Conservation (phyloP, 2,329 filamentous ascomycete genomes). For the Coniochaeta hoffmannii region DNA sequence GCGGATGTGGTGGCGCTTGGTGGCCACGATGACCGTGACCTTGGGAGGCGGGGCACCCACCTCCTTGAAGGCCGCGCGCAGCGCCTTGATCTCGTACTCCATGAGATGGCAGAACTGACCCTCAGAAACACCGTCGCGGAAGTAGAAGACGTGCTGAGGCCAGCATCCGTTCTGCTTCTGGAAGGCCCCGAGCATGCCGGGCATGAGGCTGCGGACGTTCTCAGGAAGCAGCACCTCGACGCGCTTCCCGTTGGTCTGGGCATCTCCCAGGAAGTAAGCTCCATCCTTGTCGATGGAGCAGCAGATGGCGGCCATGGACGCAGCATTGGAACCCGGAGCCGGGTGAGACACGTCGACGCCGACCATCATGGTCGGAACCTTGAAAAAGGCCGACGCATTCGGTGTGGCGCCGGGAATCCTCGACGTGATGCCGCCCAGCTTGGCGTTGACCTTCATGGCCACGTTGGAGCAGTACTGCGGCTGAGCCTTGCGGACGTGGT, state of each 20-base stretch:
- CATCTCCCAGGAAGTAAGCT: slow-evolving; percentile 69
- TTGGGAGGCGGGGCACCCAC: slow-evolving; percentile 39
- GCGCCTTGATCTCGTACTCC: slow-evolving; percentile 64
- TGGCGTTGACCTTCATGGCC: slow-evolving; percentile 93
- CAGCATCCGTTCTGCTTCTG: slow-evolving; percentile 43
- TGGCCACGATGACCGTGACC: slow-evolving; percentile 80
- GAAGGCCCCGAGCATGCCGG: slow-evolving; percentile 60
- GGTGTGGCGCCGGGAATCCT: slow-evolving; percentile 26
- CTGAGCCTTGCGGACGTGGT: slow-evolving; percentile 61
- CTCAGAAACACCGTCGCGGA: slow-evolving; percentile 88
- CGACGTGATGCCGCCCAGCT: slow-evolving; percentile 77
- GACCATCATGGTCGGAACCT: slow-evolving; percentile 67
- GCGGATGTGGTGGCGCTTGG: slow-evolving; percentile 89
- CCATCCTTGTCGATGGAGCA: slow-evolving; percentile 67
- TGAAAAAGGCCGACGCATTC: slow-evolving; percentile 31
- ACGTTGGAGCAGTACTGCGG: slow-evolving; percentile 91
- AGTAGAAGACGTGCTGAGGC: slow-evolving; percentile 73
- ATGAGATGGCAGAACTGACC: slow-evolving; percentile 78
- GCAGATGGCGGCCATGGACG: slow-evolving; percentile 83
- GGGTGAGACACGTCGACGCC: slow-evolving; percentile 88
- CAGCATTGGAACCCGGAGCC: slow-evolving; percentile 51
- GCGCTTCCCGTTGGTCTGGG: slow-evolving; percentile 76
- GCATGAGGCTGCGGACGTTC: slow-evolving; percentile 62
- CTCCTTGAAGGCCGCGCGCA: slow-evolving; percentile 53
- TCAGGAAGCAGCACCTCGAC: slow-evolving; percentile 66